Base-by-base conservation (phyloP, 306 rosid genomes). In the Quercus alba region DNA sequence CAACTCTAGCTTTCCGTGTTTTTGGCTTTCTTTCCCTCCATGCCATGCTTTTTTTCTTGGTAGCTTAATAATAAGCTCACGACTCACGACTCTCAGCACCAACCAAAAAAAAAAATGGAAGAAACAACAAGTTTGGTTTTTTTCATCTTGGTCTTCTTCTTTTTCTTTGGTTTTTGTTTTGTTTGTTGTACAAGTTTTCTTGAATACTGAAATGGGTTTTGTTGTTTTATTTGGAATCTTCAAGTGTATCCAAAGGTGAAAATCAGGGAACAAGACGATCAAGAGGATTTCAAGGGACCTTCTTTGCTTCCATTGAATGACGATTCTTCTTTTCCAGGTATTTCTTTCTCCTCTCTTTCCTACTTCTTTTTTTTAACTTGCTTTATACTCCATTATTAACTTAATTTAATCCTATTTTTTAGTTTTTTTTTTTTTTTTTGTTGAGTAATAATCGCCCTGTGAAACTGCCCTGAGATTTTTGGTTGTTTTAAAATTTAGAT, bases 191-290 rank as follows among this genome's bases (percentile, higher is more conserved):
- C 30, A 31, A n/a, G 0, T 3, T 52, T 9, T 14, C 13, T 21
- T 55, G 44, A 52, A 15, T 74, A 35, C 79, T 80, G 52, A 74
- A 38, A 3, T 57, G 72, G 84, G 72, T 44, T 25, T 74, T 74
- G 19, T 11, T 23, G 23, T 68, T 70, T 75, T 68, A 5, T 56
- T 52, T 68, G 35, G 44, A 35, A 54, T 64, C 25, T 73, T 54
- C 4, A 76, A 76, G 80, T 13, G 38, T 81, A 81, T 71, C 84
- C 84, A 26, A 81, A 70, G 84, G 84, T 81, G 84, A 81, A 70
- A 73, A 69, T 81, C 73, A 81, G 77, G 77, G 77, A 75, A 61
- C 81, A 70, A 26, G 35, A 82, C 4, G 58, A 85, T 10, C 64
- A 54, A 49, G 84, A 77, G 77, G 86, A 80, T 86, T 75, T 19